Evolutionary conservation across 2,329 filamentous ascomycete species (phyloP).

Genomic region (Paracorniculantispora psalliotae): DNA sequence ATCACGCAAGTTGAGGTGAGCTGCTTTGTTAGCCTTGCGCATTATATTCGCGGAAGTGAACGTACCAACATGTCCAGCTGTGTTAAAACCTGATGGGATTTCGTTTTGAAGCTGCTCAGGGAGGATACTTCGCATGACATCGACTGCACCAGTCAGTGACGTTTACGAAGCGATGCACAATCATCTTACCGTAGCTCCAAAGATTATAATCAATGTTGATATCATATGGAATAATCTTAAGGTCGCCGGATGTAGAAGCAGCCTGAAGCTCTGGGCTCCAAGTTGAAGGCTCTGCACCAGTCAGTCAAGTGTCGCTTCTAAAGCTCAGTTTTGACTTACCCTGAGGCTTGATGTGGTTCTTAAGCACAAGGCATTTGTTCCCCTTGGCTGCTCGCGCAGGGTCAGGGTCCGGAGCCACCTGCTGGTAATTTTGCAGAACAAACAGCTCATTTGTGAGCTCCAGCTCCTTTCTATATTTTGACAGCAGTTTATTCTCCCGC

Average conservation of each 20-base stretch:
- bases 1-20: slow-evolving; percentile 84
- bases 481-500: slow-evolving; percentile 69
- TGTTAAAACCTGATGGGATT: slow-evolving; percentile 79
- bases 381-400: slow-evolving; percentile 46
- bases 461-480: slow-evolving; percentile 63
- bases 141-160: slow-evolving; percentile 46
- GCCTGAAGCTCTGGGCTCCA: slow-evolving; percentile 69
- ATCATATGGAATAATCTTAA: slow-evolving; percentile 70
- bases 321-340: slow-evolving; percentile 35
- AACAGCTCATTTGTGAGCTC: slow-evolving; percentile 63
- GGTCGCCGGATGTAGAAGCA: slow-evolving; percentile 61
- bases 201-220: slow-evolving; percentile 76
- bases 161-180: neutral
- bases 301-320: neutral
- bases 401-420: slow-evolving; percentile 61
- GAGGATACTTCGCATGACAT: slow-evolving; percentile 77
- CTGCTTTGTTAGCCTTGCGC: slow-evolving; percentile 36
- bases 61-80: slow-evolving; percentile 79
- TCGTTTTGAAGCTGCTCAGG: slow-evolving; percentile 76
- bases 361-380: slow-evolving; percentile 57
- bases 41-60: slow-evolving; percentile 14
- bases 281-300: slow-evolving; percentile 50
- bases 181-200: slow-evolving; percentile 71
- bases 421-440: slow-evolving; percentile 55
- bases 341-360: slow-evolving; percentile 49